These are phyloP conservation scores for Circinella minor DNA, from an alignment of 371 early-diverging fungal genomes.

Conservation along the genomic window DNA sequence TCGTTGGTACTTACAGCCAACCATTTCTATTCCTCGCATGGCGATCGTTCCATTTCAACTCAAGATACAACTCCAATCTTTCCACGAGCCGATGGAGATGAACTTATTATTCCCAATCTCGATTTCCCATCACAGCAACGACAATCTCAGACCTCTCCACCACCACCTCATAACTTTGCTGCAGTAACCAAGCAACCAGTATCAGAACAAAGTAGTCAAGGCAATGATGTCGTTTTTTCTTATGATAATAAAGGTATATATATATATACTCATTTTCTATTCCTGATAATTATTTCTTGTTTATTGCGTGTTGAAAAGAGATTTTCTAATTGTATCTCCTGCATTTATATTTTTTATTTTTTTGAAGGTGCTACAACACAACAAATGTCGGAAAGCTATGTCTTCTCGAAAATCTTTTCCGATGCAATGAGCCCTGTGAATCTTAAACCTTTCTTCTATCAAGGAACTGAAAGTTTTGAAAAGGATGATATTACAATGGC, in stretches of 20 bases:
- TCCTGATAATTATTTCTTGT: no score
- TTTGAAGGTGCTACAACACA: constrained; percentile 17
- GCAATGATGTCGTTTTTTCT: constrained; percentile 19
- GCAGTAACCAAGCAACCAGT: background rate
- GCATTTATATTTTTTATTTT: constrained; percentile 1
- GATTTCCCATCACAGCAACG: background rate
- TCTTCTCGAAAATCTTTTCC: constrained; percentile 48
- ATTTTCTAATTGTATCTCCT: background rate
- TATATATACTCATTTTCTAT: no score
- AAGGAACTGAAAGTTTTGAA: constrained; percentile 28
- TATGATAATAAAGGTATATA: constrained; percentile 22
- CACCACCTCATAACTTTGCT: background rate
- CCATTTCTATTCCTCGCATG: constrained; percentile 24
- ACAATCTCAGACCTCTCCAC: background rate
- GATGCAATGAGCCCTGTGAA: constrained; percentile 46
- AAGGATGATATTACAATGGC: constrained; percentile 38
- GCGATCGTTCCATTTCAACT: constrained; percentile 4
- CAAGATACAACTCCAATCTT: constrained; percentile 16
- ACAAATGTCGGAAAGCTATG: constrained; percentile 30
- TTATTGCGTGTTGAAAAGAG: no score
- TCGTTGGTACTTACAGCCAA: constrained; percentile 22
- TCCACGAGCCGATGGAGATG: constrained; percentile 24
- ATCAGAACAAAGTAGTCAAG: background rate
- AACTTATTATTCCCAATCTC: background rate
- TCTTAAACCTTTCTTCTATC: constrained; percentile 47